Evolutionary conservation across 2,329 filamentous ascomycete genomes (phyloP).

Genomic region (Fusarium verrucosum): DNA sequence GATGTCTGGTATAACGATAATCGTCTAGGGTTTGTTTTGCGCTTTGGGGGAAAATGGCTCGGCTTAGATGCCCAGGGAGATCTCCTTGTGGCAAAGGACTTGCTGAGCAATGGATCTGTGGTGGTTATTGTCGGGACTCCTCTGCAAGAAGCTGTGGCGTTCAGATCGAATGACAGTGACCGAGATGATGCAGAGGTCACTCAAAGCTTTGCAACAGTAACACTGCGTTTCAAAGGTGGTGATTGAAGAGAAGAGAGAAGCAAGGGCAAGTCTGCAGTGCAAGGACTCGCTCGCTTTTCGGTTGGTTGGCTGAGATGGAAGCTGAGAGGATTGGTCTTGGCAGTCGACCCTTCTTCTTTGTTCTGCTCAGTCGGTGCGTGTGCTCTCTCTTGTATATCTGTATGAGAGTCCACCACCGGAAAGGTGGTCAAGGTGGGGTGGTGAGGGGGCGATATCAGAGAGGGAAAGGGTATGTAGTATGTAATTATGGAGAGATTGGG

Average conservation of each 20-base stretch:
- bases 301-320: neutral
- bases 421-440: constrained; percentile 30
- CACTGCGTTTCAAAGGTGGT: neutral
- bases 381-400: constrained; percentile 23
- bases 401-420: constrained; percentile 34
- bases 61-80: constrained; percentile 6
- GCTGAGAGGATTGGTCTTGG: constrained; percentile 10
- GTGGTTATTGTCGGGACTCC: neutral
- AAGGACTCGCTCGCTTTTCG: neutral
- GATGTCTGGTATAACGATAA: constrained; percentile 4
- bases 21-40: constrained; percentile 15
- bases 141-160: constrained; percentile 5
- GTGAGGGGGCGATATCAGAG: constrained; percentile 27
- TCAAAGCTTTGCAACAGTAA: neutral
- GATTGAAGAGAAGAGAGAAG: neutral
- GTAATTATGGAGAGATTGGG: constrained; percentile 32
- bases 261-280: constrained; percentile 5
- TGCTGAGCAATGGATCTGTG: neutral
- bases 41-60: constrained; percentile 16
- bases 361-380: constrained; percentile 26
- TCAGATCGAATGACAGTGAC: constrained; percentile 19
- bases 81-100: neutral
- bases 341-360: constrained; percentile 33
- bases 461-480: constrained; percentile 2
- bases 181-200: constrained; percentile 25